phyloP scores from a whole-genome alignment of 148 eudicot species.

The Suaeda aralocaspica region DNA sequence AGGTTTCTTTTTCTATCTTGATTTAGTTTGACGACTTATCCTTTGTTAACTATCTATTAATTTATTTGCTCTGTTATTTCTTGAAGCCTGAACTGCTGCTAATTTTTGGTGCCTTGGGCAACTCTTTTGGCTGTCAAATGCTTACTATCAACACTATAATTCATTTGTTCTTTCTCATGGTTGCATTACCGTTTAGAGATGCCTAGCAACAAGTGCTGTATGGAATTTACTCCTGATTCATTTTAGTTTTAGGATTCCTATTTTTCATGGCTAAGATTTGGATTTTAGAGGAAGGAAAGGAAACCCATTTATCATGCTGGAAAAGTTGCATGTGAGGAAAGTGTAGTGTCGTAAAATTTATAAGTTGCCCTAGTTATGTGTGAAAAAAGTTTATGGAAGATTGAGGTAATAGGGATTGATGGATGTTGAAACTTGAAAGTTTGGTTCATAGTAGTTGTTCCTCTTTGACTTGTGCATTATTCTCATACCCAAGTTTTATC shows the following conservation, averaged over 20 bases:
- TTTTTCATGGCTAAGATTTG: no score
- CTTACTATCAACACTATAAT: not conserved
- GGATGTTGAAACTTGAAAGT: not conserved
- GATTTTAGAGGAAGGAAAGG: no score
- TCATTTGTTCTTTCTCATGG: not conserved
- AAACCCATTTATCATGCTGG: no score
- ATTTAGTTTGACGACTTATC: slow-evolving; percentile 3
- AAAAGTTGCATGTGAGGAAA: not conserved
- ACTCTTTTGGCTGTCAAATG: not conserved
- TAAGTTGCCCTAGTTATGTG: not conserved
- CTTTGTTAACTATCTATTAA: not conserved
- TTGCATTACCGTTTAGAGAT: not conserved
- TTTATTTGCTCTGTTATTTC: not conserved
- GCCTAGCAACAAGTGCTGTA: not conserved
- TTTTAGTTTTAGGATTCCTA: no score
- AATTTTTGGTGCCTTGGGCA: not conserved
- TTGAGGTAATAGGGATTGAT: not conserved
- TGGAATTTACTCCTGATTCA: no score
- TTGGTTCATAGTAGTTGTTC: no score
- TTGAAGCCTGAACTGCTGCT: not conserved
- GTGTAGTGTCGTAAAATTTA: not conserved
- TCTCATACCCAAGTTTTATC: no score
- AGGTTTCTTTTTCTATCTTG: slow-evolving; percentile 39
- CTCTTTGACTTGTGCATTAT: no score
- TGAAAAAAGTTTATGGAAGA: not conserved